phyloP scores from a whole-genome alignment of 2,329 filamentous ascomycete species.

The Tolypocladium amazonense region DNA sequence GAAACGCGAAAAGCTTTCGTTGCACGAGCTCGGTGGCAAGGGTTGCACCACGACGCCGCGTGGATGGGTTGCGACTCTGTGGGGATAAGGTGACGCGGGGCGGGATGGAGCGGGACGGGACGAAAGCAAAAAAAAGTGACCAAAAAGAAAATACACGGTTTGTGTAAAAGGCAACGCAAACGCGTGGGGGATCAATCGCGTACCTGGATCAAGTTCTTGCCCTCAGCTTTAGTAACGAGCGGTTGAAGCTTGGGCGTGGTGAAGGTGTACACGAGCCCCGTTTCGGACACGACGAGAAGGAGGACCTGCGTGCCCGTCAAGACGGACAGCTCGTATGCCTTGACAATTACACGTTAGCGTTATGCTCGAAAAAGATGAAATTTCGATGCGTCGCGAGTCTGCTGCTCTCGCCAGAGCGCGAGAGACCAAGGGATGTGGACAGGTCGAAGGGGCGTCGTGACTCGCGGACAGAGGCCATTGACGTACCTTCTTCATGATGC shows the following conservation, averaged over 20 bases:
- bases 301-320: conserved; percentile 96
- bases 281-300: conserved; percentile 92
- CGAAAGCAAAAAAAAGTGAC: neutral
- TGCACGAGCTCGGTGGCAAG: neutral
- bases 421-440: neutral
- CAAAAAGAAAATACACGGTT: neutral
- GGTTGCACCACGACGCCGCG: neutral
- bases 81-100: neutral
- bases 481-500: conserved; percentile 99
- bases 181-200: conserved; percentile 13
- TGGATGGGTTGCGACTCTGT: neutral
- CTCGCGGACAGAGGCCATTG: neutral
- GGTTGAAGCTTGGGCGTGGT: conserved; percentile 97
- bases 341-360: conserved; percentile 8
- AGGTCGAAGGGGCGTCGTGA: neutral
- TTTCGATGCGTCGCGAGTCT: neutral
- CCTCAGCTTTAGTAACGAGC: conserved; percentile 94
- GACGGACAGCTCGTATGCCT: conserved; percentile 97
- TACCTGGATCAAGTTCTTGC: conserved; percentile 99
- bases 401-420: neutral
- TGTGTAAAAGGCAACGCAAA: neutral
- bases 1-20: neutral
- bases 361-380: neutral
- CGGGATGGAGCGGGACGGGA: neutral
- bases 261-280: conserved; percentile 94